phyloP scores from a whole-genome alignment of 192 early-diverging fungal genomes.

The Chytriomyces hyalinus region DNA sequence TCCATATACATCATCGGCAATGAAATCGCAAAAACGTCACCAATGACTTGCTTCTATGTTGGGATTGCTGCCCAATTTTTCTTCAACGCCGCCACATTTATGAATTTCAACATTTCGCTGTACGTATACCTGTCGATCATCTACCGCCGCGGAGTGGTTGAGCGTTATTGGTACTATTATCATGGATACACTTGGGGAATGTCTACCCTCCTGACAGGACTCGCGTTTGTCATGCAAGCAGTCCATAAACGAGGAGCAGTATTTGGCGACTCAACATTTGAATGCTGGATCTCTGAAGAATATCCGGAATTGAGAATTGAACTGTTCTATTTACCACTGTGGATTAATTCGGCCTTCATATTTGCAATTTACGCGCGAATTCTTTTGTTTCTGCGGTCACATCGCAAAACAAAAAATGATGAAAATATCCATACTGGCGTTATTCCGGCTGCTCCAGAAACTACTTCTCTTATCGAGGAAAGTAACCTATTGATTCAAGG shows the following conservation, averaged over 20 bases:
- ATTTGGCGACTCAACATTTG: constrained; percentile 25
- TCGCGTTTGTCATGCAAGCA: constrained; percentile 14
- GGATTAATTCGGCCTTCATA: background rate
- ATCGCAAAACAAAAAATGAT: background rate
- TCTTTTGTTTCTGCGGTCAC: background rate
- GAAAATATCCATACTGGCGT: background rate
- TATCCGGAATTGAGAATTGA: constrained; percentile 2
- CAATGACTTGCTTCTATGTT: background rate
- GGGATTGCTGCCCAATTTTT: constrained; percentile 11
- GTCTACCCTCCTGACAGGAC: background rate
- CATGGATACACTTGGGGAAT: constrained; percentile 13
- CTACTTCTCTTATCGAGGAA: too few relatives aligned
- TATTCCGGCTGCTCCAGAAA: background rate
- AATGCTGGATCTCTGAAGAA: constrained; percentile 14
- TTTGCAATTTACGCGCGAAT: background rate
- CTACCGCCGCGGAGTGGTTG: background rate
- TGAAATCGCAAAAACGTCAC: background rate
- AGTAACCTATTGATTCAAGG: too few relatives aligned
- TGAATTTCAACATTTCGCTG: background rate
- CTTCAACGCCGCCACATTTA: background rate
- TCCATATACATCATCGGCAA: background rate
- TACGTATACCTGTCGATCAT: constrained; percentile 1
- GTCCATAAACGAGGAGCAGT: background rate
- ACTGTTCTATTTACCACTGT: constrained; percentile 9
- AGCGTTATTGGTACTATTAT: background rate